These are phyloP conservation scores for Dichotomopilus funicola DNA, from an alignment of 2,329 filamentous ascomycete genomes.

Conservation along the genomic window DNA sequence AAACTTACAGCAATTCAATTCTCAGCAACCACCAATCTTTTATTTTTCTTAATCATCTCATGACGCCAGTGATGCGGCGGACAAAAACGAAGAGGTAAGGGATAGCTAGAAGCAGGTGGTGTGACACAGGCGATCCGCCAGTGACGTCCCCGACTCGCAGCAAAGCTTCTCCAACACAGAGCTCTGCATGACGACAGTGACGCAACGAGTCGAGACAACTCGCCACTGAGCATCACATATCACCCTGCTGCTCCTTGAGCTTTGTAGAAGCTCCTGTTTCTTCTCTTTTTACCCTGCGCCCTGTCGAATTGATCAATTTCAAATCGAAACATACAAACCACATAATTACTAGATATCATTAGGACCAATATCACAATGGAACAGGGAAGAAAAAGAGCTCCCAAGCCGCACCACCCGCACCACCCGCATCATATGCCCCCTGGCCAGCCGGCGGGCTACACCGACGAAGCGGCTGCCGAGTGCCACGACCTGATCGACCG, in stretches of 20 bases:
- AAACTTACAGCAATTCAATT: too few species aligned
- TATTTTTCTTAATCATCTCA: too few species aligned
- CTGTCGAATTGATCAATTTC: neutral
- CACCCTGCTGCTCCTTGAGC: neutral
- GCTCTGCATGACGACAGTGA: constrained; percentile 17
- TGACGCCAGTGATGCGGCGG: too few species aligned
- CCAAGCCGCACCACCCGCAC: constrained; percentile 4
- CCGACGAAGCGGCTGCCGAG: constrained; percentile 21
- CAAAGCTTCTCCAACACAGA: constrained; percentile 3
- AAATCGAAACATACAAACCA: neutral
- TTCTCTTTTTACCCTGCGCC: too few species aligned
- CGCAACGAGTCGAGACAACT: neutral
- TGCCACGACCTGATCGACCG: constrained; percentile 22
- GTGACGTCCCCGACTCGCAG: neutral
- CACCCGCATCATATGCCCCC: constrained; percentile 14
- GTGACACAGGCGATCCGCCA: neutral
- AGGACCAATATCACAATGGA: constrained; percentile 5
- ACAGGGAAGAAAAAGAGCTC: neutral
- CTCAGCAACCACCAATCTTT: too few species aligned
- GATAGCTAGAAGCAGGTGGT: too few species aligned
- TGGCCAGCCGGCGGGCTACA: constrained; percentile 20
- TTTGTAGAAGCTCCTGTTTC: neutral
- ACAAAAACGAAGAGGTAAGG: too few species aligned
- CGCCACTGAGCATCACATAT: neutral
- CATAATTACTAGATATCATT: neutral